Conservation (phyloP, 441 rosid genomes). For the Syzygium malaccense region DNA sequence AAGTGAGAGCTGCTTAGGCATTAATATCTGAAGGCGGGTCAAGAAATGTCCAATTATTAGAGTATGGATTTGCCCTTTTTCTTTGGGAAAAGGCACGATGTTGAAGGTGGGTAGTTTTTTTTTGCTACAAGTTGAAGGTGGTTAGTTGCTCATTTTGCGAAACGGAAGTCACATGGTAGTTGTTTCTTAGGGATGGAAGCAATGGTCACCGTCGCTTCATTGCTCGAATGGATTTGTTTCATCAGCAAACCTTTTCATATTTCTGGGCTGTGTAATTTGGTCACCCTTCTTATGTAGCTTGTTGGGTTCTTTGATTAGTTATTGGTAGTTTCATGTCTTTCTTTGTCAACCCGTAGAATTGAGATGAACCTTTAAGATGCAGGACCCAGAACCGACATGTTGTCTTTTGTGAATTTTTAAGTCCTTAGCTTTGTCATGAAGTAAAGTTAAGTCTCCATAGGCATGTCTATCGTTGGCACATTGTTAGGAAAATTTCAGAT, state of each 20-base stretch:
- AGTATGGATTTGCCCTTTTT: background rate
- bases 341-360: background rate
- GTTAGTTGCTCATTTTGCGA: background rate
- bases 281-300: background rate
- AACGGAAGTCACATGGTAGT: background rate
- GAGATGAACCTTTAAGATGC: background rate
- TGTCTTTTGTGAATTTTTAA: background rate
- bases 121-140: background rate
- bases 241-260: background rate
- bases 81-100: background rate
- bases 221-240: background rate
- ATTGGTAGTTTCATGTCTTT: background rate
- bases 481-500: background rate
- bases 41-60: background rate
- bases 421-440: background rate
- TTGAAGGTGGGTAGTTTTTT: accelerated
- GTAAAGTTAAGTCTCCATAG: background rate
- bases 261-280: background rate
- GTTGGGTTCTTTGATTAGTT: background rate
- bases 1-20: background rate
- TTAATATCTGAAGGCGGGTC: background rate
- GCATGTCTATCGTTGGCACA: background rate
- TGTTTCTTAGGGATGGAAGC: background rate
- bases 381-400: background rate
- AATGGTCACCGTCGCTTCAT: background rate